Percentiles rank a stretch among this genome's conserved stretches.
Evolutionary conservation across 768 basidiomycete species (phyloP).

Genomic region (Butyriboletus loyo): DNA sequence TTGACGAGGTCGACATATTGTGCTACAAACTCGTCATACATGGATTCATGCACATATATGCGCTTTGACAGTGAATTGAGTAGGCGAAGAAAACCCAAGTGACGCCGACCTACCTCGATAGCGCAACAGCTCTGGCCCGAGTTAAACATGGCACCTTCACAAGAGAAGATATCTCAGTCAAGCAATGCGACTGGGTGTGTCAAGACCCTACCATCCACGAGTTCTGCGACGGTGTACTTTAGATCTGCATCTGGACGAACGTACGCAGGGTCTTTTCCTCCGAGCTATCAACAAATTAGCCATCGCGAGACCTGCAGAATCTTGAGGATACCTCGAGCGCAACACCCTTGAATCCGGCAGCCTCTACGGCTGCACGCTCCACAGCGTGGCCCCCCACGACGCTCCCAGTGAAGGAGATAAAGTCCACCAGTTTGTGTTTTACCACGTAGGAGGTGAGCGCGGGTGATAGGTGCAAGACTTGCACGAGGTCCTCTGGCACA

Average conservation of each 20-base stretch:
- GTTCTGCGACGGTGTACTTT: constrained; percentile 75
- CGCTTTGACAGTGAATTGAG: constrained; percentile 44
- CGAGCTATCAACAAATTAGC: constrained; percentile 55
- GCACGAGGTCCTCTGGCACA: constrained; percentile 69
- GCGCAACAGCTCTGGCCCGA: constrained; percentile 97
- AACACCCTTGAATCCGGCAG: constrained; percentile 78
- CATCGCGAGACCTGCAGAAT: neutral
- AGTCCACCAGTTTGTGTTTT: constrained; percentile 65
- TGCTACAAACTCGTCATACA: constrained; percentile 78
- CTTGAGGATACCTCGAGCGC: constrained; percentile 65
- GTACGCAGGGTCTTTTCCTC: constrained; percentile 98
- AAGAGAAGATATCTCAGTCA: neutral
- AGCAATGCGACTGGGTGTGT: neutral
- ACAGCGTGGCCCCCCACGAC: constrained; percentile 77
- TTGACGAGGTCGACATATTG: constrained; percentile 73
- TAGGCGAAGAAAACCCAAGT: neutral
- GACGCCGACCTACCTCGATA: constrained; percentile 59
- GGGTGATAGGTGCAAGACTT: constrained; percentile 73
- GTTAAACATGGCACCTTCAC: constrained; percentile 86
- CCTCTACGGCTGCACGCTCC: constrained; percentile 62
- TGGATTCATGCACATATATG: constrained; percentile 86
- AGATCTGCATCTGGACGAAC: constrained; percentile 85
- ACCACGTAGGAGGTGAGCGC: constrained; percentile 57
- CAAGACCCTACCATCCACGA: constrained; percentile 74
- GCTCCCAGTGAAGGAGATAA: constrained; percentile 89